Percentiles rank a stretch among this genome's conserved stretches.
phyloP scores from a whole-genome alignment of 1,284 basidiomycete species.

The Microstroma glucosiphilum region DNA sequence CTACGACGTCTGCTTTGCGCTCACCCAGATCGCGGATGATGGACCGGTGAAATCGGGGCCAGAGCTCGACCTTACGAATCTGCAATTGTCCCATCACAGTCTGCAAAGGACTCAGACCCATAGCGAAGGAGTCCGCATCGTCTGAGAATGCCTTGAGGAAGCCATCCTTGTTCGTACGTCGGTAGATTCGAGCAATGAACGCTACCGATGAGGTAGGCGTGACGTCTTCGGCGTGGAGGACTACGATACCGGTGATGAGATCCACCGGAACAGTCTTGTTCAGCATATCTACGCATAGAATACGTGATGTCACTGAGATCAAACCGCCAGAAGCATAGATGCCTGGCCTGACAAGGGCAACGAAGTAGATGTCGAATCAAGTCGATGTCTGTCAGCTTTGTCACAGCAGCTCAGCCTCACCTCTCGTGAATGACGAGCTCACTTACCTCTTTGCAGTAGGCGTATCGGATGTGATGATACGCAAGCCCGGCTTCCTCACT shows the following conservation, averaged over 20 bases:
- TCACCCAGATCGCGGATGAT: constrained; percentile 38
- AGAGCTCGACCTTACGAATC: constrained; percentile 78
- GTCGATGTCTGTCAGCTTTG: constrained; percentile 8
- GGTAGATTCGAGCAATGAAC: constrained; percentile 44
- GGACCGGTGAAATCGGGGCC: constrained; percentile 69
- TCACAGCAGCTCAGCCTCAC: not conserved
- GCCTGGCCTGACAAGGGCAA: constrained; percentile 16
- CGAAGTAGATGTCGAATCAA: not conserved
- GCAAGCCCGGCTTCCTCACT: constrained; percentile 74
- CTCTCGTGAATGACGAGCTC: not conserved
- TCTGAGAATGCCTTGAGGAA: constrained; percentile 97
- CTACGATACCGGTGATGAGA: constrained; percentile 81
- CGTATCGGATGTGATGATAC: constrained; percentile 78
- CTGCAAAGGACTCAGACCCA: constrained; percentile 80
- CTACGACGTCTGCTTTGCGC: constrained; percentile 76
- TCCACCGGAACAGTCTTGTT: constrained; percentile 73
- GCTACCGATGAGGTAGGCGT: constrained; percentile 57
- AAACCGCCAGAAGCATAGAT: constrained; percentile 56
- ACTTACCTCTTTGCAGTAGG: constrained; percentile 69
- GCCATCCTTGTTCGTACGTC: constrained; percentile 54
- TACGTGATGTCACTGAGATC: constrained; percentile 84
- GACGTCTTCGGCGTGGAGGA: constrained; percentile 87
- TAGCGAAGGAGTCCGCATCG: constrained; percentile 87
- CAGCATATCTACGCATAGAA: constrained; percentile 91
- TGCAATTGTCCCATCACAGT: constrained; percentile 89